phyloP scores from a whole-genome alignment of 108 stramenopile species.

The Mayamaea pseudoterrestris region DNA sequence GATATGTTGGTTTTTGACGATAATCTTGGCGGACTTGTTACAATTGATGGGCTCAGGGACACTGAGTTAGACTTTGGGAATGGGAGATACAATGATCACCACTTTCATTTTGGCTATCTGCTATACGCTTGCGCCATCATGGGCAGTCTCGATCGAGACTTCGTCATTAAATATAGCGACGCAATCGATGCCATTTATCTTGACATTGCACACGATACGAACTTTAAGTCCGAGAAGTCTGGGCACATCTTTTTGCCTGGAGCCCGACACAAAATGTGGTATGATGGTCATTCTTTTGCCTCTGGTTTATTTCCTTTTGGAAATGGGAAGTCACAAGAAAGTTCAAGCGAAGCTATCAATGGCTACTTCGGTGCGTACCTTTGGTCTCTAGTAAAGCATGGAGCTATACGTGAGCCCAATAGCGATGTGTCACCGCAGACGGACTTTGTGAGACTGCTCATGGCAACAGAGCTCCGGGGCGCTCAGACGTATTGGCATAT shows the following conservation, averaged over 20 bases:
- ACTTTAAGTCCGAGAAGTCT: slow-evolving; percentile 22
- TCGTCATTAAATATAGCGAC: slow-evolving; percentile 46
- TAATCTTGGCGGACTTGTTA: slow-evolving; percentile 42
- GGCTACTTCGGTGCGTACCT: slow-evolving; percentile 91
- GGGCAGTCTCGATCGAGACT: slow-evolving; percentile 41
- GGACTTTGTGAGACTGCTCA: slow-evolving; percentile 61
- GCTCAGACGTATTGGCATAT: slow-evolving; percentile 89
- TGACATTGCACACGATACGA: slow-evolving; percentile 63
- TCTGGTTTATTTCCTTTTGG: slow-evolving; percentile 78
- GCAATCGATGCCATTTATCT: slow-evolving; percentile 60
- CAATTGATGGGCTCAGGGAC: slow-evolving; percentile 21
- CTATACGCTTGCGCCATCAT: slow-evolving; percentile 69
- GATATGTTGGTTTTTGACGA: slow-evolving; percentile 31
- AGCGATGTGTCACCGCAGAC: slow-evolving; percentile 24
- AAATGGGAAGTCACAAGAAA: slow-evolving; percentile 94
- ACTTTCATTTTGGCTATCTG: slow-evolving; percentile 59
- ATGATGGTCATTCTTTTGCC: slow-evolving; percentile 82
- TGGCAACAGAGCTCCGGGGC: slow-evolving; percentile 76
- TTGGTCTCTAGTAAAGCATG: slow-evolving; percentile 68
- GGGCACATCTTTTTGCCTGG: slow-evolving; percentile 53
- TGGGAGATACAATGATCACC: slow-evolving; percentile 51
- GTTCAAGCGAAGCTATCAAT: slow-evolving; percentile 92
- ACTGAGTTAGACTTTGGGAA: slow-evolving; percentile 33
- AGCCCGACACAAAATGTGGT: slow-evolving; percentile 77
- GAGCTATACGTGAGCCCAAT: slow-evolving; percentile 13